Conservation (phyloP, 2,329 filamentous ascomycete species). For the Celoporthe dispersa region DNA sequence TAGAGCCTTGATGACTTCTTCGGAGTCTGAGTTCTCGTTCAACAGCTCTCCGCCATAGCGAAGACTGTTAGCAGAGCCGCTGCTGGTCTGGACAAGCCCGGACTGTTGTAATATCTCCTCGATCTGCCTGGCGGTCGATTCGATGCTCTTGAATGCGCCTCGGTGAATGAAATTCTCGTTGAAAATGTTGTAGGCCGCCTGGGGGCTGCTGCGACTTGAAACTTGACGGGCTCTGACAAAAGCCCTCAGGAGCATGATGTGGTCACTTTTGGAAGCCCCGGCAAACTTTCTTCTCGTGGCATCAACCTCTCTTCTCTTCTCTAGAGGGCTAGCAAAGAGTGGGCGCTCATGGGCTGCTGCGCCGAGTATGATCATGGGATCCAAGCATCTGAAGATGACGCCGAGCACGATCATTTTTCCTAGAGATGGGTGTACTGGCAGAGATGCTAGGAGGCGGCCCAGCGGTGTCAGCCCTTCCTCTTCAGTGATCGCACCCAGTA, state of each 20-base stretch:
- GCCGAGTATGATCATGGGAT: conserved; percentile 52
- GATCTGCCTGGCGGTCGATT: conserved; percentile 43
- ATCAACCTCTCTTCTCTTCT: neutral
- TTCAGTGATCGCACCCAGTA: conserved; percentile 47
- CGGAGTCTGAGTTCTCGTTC: conserved; percentile 50
- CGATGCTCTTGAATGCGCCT: conserved; percentile 41
- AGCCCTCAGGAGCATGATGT: neutral
- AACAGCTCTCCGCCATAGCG: conserved; percentile 40
- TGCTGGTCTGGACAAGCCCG: conserved; percentile 37
- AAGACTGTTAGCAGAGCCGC: neutral
- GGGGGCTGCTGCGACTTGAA: neutral
- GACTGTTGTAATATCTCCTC: conserved; percentile 42
- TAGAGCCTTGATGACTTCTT: conserved; percentile 51
- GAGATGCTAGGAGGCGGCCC: conserved; percentile 36
- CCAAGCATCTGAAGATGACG: conserved; percentile 54
- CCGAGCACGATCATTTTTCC: conserved; percentile 56
- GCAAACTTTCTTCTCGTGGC: neutral
- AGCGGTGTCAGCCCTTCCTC: conserved; percentile 49
- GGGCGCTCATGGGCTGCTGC: conserved; percentile 21
- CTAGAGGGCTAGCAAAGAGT: conserved; percentile 11
- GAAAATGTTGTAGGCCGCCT: neutral
- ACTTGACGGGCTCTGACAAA: neutral
- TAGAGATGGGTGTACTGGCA: conserved; percentile 48
- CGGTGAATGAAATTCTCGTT: conserved; percentile 30
- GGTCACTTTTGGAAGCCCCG: neutral